A percentile compares a stretch with the other conserved stretches of the same genome.
These are phyloP conservation scores for Jacaranda copaia DNA, from an alignment of 257 asterid species.

Conservation along the genomic window DNA sequence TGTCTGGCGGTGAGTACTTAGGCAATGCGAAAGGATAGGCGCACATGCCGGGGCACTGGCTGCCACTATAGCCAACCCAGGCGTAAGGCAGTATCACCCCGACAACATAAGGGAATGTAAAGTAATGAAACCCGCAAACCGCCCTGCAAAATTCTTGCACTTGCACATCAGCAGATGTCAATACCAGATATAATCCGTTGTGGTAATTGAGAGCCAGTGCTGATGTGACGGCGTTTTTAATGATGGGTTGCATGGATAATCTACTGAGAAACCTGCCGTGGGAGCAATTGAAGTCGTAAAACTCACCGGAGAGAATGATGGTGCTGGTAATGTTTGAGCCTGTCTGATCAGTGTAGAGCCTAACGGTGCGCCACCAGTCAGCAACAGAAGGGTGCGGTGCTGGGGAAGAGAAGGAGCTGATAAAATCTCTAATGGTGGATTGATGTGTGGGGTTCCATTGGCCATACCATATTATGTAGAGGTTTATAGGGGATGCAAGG, in stretches of 20 bases:
- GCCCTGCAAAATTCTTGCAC: conserved; percentile 82
- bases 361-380: conserved; percentile 79
- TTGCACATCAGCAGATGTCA: conserved; percentile 62
- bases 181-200: conserved; percentile 62
- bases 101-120: conserved; percentile 69
- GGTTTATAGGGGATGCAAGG: conserved; percentile 60
- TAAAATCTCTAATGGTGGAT: conserved; percentile 70
- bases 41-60: conserved; percentile 75
- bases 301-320: conserved; percentile 57
- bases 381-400: conserved; percentile 66
- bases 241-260: conserved; percentile 61
- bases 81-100: conserved; percentile 78
- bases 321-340: conserved; percentile 52
- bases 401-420: conserved; percentile 57
- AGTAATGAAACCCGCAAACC: conserved; percentile 81
- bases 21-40: conserved; percentile 81
- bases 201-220: conserved; percentile 52
- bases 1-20: conserved; percentile 40
- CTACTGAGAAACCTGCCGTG: conserved; percentile 60
- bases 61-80: conserved; percentile 79
- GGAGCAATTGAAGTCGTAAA: conserved; percentile 56
- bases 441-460: conserved; percentile 66
- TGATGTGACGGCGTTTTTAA: conserved; percentile 51
- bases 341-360: conserved; percentile 75
- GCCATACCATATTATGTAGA: conserved; percentile 85